Conservation (phyloP, 148 eudicot genomes). For the Rhododendron griersonianum region DNA sequence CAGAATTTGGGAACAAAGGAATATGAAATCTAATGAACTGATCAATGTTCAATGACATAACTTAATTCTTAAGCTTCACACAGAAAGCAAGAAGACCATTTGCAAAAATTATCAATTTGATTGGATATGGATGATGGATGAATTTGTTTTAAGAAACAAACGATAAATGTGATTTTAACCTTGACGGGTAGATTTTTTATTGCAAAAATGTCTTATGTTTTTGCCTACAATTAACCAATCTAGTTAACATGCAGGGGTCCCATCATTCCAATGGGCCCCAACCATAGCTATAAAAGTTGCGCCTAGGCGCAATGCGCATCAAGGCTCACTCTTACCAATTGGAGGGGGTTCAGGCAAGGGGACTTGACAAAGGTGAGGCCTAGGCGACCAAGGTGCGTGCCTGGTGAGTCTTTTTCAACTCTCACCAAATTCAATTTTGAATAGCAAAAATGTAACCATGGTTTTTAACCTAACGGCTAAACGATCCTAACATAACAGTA, state of each 20-base stretch:
- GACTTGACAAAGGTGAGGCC: background rate
- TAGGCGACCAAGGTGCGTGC: background rate
- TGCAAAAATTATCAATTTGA: background rate
- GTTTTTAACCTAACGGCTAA: background rate
- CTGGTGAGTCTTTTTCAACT: background rate
- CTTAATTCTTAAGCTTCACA: background rate
- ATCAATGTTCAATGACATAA: background rate
- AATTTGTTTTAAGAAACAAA: background rate
- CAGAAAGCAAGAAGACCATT: background rate
- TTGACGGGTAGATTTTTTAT: too few species aligned
- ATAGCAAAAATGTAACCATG: background rate
- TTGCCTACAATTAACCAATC: background rate
- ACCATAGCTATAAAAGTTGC: background rate
- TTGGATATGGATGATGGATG: background rate
- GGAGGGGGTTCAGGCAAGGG: background rate
- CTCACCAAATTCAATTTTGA: background rate
- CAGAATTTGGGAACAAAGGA: background rate
- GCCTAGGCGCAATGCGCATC: background rate
- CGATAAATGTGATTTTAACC: too few species aligned
- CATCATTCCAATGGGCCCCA: background rate
- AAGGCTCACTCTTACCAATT: background rate
- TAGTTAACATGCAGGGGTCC: background rate
- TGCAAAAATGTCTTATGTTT: too few species aligned
- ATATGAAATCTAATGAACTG: too few species aligned
- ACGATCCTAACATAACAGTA: too few species aligned